A percentile compares a stretch with the other conserved stretches of the same genome.
Evolutionary conservation across 2,329 filamentous ascomycete species (phyloP).

Genomic region (Pseudocercospora ulei): DNA sequence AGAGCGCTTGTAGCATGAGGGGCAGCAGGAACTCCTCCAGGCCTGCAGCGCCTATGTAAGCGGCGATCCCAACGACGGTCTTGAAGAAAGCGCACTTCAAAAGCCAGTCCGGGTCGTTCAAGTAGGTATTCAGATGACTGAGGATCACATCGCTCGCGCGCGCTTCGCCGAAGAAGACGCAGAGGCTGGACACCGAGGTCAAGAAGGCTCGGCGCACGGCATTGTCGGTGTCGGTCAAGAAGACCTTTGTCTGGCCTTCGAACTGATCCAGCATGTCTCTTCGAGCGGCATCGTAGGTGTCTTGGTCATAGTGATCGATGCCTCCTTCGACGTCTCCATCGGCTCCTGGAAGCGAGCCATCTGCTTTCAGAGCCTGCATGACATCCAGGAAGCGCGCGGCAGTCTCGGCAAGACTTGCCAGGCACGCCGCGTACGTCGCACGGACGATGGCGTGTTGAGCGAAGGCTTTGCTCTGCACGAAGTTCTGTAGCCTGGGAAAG

Average conservation of each 20-base stretch:
- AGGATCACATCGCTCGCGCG: constrained; percentile 92
- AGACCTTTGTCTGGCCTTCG: constrained; percentile 75
- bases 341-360: constrained; percentile 65
- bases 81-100: constrained; percentile 95
- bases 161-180: constrained; percentile 87
- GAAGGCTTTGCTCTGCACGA: constrained; percentile 46
- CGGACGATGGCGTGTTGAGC: constrained; percentile 56
- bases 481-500: constrained; percentile 49
- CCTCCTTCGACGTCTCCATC: constrained; percentile 66
- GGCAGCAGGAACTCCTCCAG: constrained; percentile 93
- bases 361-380: constrained; percentile 75
- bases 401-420: constrained; percentile 78
- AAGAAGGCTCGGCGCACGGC: constrained; percentile 85
- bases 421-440: constrained; percentile 83
- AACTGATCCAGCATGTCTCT: constrained; percentile 73
- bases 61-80: constrained; percentile 82
- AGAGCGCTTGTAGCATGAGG: constrained; percentile 87
- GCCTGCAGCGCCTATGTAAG: constrained; percentile 78
- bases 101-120: constrained; percentile 95
- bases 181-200: constrained; percentile 80
- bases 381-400: constrained; percentile 80
- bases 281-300: constrained; percentile 75
- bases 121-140: constrained; percentile 90
- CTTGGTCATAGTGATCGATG: constrained; percentile 57
- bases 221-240: constrained; percentile 77